These are phyloP conservation scores for Brasilioporus rufonigricans DNA, from an alignment of 768 basidiomycete genomes.

Conservation along the genomic window DNA sequence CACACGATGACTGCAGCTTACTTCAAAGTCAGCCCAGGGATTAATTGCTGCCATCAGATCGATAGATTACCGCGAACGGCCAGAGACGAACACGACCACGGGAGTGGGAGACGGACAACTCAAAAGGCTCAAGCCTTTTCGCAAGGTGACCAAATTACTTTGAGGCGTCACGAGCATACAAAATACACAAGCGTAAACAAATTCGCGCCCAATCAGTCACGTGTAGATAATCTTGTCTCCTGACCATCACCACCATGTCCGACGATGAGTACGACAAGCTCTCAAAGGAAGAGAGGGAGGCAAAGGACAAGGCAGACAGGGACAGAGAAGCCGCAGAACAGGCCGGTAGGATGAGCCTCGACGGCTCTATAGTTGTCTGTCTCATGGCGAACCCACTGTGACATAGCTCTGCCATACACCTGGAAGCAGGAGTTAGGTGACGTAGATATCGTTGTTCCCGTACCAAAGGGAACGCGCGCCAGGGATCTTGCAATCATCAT, in stretches of 20 bases:
- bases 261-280: slow-evolving; percentile 72
- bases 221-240: slow-evolving; percentile 25
- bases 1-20: slow-evolving; percentile 32
- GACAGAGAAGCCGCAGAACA: slow-evolving; percentile 77
- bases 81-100: slow-evolving; percentile 9
- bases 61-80: slow-evolving; percentile 3
- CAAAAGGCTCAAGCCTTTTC: slow-evolving; percentile 7
- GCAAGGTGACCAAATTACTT: slow-evolving; percentile 15
- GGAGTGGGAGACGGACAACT: slow-evolving; percentile 3
- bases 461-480: slow-evolving; percentile 84
- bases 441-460: slow-evolving; percentile 77
- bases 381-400: slow-evolving; percentile 18
- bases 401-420: slow-evolving; percentile 76
- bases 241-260: slow-evolving; percentile 33
- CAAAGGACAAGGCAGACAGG: slow-evolving; percentile 64
- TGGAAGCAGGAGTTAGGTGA: slow-evolving; percentile 93
- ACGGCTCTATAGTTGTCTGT: slow-evolving; percentile 13
- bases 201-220: slow-evolving; percentile 18
- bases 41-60: slow-evolving; percentile 58
- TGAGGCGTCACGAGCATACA: slow-evolving; percentile 15
- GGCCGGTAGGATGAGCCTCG: slow-evolving; percentile 56
- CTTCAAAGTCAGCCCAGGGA: slow-evolving; percentile 75
- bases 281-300: slow-evolving; percentile 71
- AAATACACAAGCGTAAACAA: slow-evolving; percentile 37
- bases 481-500: slow-evolving; percentile 73